Percentiles rank a stretch among this genome's conserved stretches.
Evolutionary conservation across 257 asterid genomes (phyloP).

Genomic region (Salvia hispanica): DNA sequence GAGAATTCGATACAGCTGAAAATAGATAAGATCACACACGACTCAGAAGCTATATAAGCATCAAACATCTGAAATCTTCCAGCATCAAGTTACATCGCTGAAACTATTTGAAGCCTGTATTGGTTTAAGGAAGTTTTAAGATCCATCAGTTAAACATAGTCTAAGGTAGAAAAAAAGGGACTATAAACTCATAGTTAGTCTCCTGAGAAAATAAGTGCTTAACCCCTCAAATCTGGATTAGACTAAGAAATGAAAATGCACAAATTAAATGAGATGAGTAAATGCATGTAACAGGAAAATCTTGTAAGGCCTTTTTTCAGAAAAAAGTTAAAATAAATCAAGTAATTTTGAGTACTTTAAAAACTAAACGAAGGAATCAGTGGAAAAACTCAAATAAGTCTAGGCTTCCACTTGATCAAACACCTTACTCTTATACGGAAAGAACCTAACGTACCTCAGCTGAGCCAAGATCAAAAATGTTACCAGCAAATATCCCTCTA

Average conservation of each 20-base stretch:
- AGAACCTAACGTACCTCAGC: conserved; percentile 66
- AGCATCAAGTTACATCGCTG: neutral
- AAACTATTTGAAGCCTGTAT: neutral
- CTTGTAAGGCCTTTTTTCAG: conserved; percentile 6
- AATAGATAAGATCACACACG: conserved; percentile 1
- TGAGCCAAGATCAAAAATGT: conserved; percentile 97
- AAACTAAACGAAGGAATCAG: neutral
- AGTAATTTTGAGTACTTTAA: neutral
- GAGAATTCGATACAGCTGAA: conserved; percentile 14
- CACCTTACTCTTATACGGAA: conserved; percentile 1
- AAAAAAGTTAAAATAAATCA: neutral
- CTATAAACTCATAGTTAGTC: neutral
- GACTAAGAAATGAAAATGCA: conserved; percentile 15
- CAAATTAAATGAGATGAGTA: conserved; percentile 8
- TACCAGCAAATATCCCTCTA: conserved; percentile 96
- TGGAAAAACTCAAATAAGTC: neutral
- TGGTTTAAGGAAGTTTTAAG: neutral
- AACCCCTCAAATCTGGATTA: neutral
- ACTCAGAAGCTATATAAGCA: conserved; percentile 13
- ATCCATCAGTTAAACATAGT: neutral
- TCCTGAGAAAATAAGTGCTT: neutral
- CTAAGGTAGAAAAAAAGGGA: neutral
- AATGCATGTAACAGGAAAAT: conserved; percentile 1
- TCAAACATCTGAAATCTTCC: conserved; percentile 17
- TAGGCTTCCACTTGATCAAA: conserved; percentile 7